Evolutionary conservation across 73 alveolate species (phyloP).

Genomic region (Halteria grandinella): DNA sequence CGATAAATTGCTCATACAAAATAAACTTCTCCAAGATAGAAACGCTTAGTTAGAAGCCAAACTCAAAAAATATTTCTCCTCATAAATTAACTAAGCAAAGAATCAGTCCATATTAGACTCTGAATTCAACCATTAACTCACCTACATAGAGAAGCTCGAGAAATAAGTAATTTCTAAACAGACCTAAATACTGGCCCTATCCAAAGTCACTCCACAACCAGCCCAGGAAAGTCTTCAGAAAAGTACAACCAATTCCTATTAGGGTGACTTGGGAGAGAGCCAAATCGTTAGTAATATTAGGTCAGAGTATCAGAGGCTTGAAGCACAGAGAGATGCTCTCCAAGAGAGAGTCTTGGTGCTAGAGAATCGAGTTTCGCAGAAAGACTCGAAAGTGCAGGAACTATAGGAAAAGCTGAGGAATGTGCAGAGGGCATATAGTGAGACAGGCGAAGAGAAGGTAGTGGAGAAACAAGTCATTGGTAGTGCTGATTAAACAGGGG

Average conservation of each 20-base stretch:
- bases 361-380: conserved; percentile 1
- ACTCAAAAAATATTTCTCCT: neutral
- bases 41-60: neutral
- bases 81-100: too few relatives aligned
- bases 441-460: neutral
- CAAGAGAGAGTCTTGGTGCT: conserved; percentile 22
- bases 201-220: conserved; percentile 7
- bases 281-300: neutral
- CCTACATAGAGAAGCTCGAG: too few relatives aligned
- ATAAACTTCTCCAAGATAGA: conserved; percentile 25
- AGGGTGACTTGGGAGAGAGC: too few relatives aligned
- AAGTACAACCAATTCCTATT: neutral
- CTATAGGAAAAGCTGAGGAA: neutral
- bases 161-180: conserved; percentile 21
- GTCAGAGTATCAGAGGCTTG: conserved; percentile 23
- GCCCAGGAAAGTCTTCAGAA: neutral
- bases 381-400: neutral
- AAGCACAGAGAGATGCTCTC: neutral
- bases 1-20: conserved; percentile 21
- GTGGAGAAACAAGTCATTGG: neutral
- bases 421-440: conserved; percentile 4
- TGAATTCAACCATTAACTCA: too few relatives aligned
- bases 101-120: too few relatives aligned
- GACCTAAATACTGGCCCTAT: conserved; percentile 26
- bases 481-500: neutral